These are phyloP conservation scores for Kalmusia sp. DNA, from an alignment of 2,329 filamentous ascomycete genomes.

Conservation along the genomic window DNA sequence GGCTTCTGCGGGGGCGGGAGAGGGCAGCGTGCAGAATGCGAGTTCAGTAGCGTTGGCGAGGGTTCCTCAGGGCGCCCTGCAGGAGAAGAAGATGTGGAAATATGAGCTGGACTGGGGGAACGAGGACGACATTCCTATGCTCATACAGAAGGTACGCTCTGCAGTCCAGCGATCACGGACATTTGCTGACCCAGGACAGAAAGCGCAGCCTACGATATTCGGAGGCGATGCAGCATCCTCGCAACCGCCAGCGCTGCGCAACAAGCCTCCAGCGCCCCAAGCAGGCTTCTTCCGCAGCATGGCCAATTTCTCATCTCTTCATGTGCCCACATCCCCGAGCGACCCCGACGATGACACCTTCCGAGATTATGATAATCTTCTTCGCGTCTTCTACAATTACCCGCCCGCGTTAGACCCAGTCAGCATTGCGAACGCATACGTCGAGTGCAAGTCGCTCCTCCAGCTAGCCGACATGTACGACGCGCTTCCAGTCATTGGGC, in stretches of 20 bases:
- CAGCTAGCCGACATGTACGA: slow-evolving; percentile 94
- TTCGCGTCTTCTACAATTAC: slow-evolving; percentile 96
- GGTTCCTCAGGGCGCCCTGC: slow-evolving; percentile 47
- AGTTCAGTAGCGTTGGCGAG: slow-evolving; percentile 46
- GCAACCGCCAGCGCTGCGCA: slow-evolving; percentile 63
- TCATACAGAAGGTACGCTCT: slow-evolving; percentile 75
- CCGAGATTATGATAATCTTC: slow-evolving; percentile 93
- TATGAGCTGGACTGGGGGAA: slow-evolving; percentile 85
- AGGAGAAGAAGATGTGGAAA: slow-evolving; percentile 73
- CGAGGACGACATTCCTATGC: slow-evolving; percentile 79
- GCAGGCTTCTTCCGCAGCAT: slow-evolving; percentile 86
- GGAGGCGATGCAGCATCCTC: slow-evolving; percentile 54
- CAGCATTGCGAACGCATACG: slow-evolving; percentile 91
- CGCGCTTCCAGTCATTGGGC: slow-evolving; percentile 84
- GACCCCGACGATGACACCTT: slow-evolving; percentile 75
- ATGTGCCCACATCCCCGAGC: slow-evolving; percentile 52
- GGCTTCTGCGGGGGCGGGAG: slow-evolving; percentile 58
- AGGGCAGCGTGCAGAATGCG: slow-evolving; percentile 31
- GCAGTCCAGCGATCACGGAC: neutral
- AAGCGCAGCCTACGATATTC: slow-evolving; percentile 61
- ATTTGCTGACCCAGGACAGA: slow-evolving; percentile 27
- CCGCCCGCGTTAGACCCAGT: slow-evolving; percentile 80
- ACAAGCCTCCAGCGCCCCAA: slow-evolving; percentile 68
- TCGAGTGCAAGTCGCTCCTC: slow-evolving; percentile 90
- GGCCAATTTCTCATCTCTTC: slow-evolving; percentile 73